Evolutionary conservation across 306 rosid genomes (phyloP).

Genomic region (Heteromeles arbutifolia): DNA sequence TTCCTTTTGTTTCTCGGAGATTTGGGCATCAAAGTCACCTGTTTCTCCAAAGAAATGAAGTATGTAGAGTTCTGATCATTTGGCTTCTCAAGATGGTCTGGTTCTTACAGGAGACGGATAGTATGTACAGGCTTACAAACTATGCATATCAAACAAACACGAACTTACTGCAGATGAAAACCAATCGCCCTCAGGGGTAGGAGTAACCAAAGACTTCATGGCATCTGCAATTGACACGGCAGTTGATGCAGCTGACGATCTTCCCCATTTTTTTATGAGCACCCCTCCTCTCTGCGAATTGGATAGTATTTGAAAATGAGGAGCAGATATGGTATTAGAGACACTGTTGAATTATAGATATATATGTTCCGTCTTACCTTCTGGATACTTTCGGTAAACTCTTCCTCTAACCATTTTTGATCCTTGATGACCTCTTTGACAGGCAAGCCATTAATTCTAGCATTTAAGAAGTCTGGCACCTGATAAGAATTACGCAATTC

Average conservation of each 20-base stretch:
- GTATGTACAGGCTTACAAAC: neutral
- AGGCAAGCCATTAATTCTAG: conserved; percentile 73
- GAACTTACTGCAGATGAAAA: conserved; percentile 87
- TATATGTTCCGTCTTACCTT: conserved; percentile 41
- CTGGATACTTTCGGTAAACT: conserved; percentile 78
- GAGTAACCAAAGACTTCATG: conserved; percentile 70
- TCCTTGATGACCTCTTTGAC: conserved; percentile 89
- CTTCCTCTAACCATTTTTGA: conserved; percentile 85
- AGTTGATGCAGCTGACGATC: conserved; percentile 99
- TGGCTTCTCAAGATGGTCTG: neutral
- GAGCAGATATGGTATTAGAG: neutral
- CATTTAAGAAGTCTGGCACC: conserved; percentile 96
- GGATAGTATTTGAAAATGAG: conserved; percentile 9
- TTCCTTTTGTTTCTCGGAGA: neutral
- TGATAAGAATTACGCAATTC: conserved; percentile 20
- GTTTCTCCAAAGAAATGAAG: neutral
- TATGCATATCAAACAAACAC: neutral
- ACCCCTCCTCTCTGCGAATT: conserved; percentile 81
- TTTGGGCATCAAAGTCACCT: neutral
- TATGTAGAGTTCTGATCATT: neutral
- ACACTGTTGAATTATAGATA: neutral
- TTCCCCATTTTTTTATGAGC: conserved; percentile 92
- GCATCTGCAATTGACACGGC: conserved; percentile 83
- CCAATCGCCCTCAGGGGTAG: conserved; percentile 97
- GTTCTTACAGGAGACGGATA: neutral